A percentile compares a stretch with the other conserved stretches of the same genome.
These are phyloP conservation scores for Globisporangium splendens DNA, from an alignment of 352 stramenopile species.

Conservation along the genomic window DNA sequence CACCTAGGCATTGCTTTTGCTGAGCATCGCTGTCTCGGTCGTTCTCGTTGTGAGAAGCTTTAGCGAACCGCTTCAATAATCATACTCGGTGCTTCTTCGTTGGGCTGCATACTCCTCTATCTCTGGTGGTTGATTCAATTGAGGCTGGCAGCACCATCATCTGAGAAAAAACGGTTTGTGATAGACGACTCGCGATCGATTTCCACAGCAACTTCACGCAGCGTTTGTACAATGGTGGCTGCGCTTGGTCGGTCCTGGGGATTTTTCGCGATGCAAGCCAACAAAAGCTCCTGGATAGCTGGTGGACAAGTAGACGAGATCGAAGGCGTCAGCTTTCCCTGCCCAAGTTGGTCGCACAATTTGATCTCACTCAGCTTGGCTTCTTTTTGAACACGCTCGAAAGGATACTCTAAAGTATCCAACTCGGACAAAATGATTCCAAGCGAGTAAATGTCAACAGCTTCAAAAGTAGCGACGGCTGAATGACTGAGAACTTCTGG, in stretches of 20 bases:
- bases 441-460: conserved; percentile 28
- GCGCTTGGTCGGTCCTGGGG: conserved; percentile 16
- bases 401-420: conserved; percentile 11
- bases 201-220: not conserved
- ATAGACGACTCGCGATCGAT: conserved; percentile 6
- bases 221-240: conserved; percentile 2
- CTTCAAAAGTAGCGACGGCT: conserved; percentile 14
- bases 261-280: conserved; percentile 16
- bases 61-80: too few species aligned
- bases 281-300: conserved; percentile 1
- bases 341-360: not conserved
- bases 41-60: too few species aligned
- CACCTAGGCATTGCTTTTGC: too few species aligned
- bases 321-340: conserved; percentile 4
- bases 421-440: conserved; percentile 25
- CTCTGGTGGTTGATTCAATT: too few species aligned
- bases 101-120: too few species aligned
- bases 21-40: too few species aligned
- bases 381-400: conserved; percentile 10
- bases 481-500: conserved; percentile 18
- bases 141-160: too few species aligned
- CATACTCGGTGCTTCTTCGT: too few species aligned
- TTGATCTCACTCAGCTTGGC: conserved; percentile 3
- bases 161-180: not conserved
- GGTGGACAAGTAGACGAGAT: conserved; percentile 4